Evolutionary conservation across 805 yeast genomes (phyloP), one percentile per base, ranked within the genome.

Genomic region (Yarrowia sp.): DNA sequence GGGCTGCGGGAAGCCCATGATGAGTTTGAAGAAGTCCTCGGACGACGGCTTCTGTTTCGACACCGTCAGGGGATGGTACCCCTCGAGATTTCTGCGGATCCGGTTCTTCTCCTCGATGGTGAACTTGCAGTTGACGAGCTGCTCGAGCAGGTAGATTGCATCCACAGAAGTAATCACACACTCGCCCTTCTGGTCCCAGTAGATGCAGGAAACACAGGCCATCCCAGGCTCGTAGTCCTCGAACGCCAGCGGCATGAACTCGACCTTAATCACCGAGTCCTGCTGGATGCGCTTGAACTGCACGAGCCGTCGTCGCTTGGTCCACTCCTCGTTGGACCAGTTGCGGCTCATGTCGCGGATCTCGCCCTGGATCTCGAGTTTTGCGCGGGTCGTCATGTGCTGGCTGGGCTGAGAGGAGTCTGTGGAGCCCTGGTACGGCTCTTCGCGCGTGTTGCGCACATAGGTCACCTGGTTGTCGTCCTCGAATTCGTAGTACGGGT

Each of bases 81-180:
- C 82, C 67, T 86, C 90, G 56, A 86, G 74, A 66, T 86, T 86
- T 61, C 90, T 76, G 61, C 90, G 76, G 27, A 85, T 84, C 59
- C 90, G 75, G 71, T 86, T 86, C 71, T 86, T 86, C 70, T 86
- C 90, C 67, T 85, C 88, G 19, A 85, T 83, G 6, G 81, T 76
- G 70, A 86, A 85, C 65, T 79, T 80, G 59, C 81, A 68, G 42
- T 70, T 78, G 22, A 85, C 83, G 44, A 86, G 74, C 63, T 78
- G 77, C 68, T 86, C 90, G 33, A 86, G 71, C 6, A 86, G 70
- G 19, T 77, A 69, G 16, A 86, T 82, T 41, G 85, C 76, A 69
- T 86, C 90, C 18, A 85, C 90, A 1, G 86, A 81, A 0, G 90
- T 86, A 29, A 85, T 84, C 62, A 77, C 83, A 68, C 76, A 78